Conservation (phyloP, 2,329 filamentous ascomycete species). For the Clonostachys chloroleuca region DNA sequence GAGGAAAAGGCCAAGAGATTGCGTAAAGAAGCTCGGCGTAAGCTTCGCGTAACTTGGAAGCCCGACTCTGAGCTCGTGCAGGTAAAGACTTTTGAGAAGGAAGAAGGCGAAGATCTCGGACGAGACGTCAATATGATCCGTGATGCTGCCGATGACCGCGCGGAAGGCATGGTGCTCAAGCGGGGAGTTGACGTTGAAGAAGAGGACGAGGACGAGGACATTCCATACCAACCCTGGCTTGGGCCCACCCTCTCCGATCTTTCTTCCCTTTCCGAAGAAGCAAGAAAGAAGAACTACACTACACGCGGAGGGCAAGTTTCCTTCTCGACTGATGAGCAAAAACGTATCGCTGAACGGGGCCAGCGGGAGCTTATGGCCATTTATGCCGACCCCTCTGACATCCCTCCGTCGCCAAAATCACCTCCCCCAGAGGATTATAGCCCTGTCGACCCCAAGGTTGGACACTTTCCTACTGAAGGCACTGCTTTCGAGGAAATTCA, state of each 20-base stretch:
- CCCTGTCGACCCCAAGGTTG: slow-evolving; percentile 16
- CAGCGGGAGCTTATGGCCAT: slow-evolving; percentile 57
- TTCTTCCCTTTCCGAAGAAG: slow-evolving; percentile 36
- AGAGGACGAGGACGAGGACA: slow-evolving; percentile 52
- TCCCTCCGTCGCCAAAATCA: slow-evolving; percentile 52
- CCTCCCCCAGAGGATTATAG: slow-evolving; percentile 30
- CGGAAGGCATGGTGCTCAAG: slow-evolving; percentile 67
- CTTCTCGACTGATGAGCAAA: slow-evolving; percentile 51
- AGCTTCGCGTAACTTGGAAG: slow-evolving; percentile 68
- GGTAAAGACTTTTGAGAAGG: slow-evolving; percentile 66
- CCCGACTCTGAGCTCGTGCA: slow-evolving; percentile 62
- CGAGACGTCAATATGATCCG: slow-evolving; percentile 64
- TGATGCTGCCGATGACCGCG: slow-evolving; percentile 68
- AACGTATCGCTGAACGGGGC: slow-evolving; percentile 51
- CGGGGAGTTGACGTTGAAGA: slow-evolving; percentile 40
- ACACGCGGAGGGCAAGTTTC: slow-evolving; percentile 48
- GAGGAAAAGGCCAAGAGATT: slow-evolving; percentile 65
- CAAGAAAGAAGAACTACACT: slow-evolving; percentile 41
- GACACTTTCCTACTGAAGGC: slow-evolving; percentile 30
- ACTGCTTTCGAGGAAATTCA: slow-evolving; percentile 42
- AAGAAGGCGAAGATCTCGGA: slow-evolving; percentile 66
- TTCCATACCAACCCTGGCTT: slow-evolving; percentile 47
- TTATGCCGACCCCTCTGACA: slow-evolving; percentile 48
- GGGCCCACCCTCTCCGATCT: slow-evolving; percentile 43
- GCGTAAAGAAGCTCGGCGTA: slow-evolving; percentile 67